These are phyloP conservation scores for Aspergillus ruber DNA, from an alignment of 2,329 filamentous ascomycete genomes.

Conservation along the genomic window DNA sequence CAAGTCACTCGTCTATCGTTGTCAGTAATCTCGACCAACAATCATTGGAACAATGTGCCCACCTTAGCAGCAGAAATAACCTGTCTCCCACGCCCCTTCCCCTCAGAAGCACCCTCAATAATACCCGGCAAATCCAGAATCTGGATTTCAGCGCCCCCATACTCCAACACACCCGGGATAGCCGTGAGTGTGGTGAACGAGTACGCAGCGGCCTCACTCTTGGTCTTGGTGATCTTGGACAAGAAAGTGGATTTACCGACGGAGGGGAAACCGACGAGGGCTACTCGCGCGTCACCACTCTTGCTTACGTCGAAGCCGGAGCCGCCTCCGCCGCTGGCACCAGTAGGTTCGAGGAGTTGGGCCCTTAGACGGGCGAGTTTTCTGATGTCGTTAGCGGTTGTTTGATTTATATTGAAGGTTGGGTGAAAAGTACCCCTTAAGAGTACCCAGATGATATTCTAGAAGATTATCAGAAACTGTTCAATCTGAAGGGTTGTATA, in stretches of 20 bases:
- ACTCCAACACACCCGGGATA: conserved; percentile 94
- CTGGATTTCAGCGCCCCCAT: conserved; percentile 96
- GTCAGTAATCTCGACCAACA: neutral
- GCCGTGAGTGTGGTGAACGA: conserved; percentile 96
- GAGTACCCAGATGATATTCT: conserved; percentile 97
- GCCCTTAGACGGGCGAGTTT: conserved; percentile 93
- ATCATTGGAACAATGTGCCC: conserved; percentile 1
- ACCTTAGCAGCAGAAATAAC: conserved; percentile 94
- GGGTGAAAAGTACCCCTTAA: conserved; percentile 71
- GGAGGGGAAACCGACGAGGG: conserved; percentile 95
- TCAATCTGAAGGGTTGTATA: conserved; percentile 1
- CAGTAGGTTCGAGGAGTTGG: conserved; percentile 83
- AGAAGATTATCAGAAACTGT: conserved; percentile 13
- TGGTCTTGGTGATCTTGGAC: conserved; percentile 98
- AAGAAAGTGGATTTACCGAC: conserved; percentile 98
- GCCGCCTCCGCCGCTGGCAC: conserved; percentile 72
- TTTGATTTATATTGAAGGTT: neutral
- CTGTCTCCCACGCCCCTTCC: conserved; percentile 90
- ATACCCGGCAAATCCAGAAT: conserved; percentile 96
- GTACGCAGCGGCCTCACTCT: conserved; percentile 91
- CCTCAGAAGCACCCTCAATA: conserved; percentile 92
- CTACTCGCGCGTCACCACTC: conserved; percentile 91
- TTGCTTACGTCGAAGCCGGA: conserved; percentile 88
- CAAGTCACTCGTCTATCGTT: conserved; percentile 71
- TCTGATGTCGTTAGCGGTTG: conserved; percentile 45